Base-by-base conservation (phyloP, 2,329 filamentous ascomycete species). In the Biscogniauxia mediterranea region DNA sequence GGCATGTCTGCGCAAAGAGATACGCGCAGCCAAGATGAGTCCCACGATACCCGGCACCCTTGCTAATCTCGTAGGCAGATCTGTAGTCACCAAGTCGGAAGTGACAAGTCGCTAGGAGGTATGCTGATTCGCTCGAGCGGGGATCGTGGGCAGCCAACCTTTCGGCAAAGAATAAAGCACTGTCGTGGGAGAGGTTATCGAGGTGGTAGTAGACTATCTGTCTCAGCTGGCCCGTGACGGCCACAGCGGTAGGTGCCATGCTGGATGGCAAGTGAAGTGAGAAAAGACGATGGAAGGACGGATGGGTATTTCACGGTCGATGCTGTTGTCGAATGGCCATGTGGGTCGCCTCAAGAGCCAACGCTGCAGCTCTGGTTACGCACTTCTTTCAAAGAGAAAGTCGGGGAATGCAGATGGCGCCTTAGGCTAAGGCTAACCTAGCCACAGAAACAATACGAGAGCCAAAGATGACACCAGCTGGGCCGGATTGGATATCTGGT, bases 121-220 rank as follows among this genome's bases (percentile, higher is more conserved):
- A 93, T 53, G 87, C 83, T 28, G 92, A 89, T 76, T 99, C 95
- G 61, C 85, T 83, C 20, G 89, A 91, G 70, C 90, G 88, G 23
- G 90, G 86, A 70, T 98, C 94, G 69, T 94, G 91, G 56, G 92
- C 93, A 64, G 88, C 84, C 20, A 97, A 85, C 66, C 95, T 88
- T 72, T 94, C 92, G 62, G 95, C 91, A 64, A 97, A 92, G 79
- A 99, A 99, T 51, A 97, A 87, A 60, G 95, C 95, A 74, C 96
- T 98, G 59, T 93, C 88, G 73, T 90, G 84, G 46, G 93, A 87
- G 72, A 93, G 89, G 74, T 97, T 96, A 81, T 99, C 95, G 75
- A 99, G 87, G 69, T 89, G 86, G 73, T 89, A 88, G 70, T 88
- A 78, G 60, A 89, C 79, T 61, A 84, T 77, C 74, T 89, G 85